Evolutionary conservation across 306 rosid species (phyloP), one percentile per base, ranked within the genome.

Genomic region (Cucurbita pepo): DNA sequence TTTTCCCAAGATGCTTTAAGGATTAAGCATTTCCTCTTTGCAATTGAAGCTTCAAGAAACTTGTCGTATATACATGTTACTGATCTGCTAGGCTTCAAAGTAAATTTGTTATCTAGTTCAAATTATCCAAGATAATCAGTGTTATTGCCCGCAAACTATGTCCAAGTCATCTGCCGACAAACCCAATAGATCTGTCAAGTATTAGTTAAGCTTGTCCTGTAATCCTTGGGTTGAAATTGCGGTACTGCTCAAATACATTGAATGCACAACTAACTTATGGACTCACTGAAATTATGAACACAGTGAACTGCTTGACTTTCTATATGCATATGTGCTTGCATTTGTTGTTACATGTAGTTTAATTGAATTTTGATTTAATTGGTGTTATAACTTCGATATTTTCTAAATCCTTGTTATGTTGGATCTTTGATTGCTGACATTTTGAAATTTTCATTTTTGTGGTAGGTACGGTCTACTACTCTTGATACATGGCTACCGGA

Each of bases 401-500:
- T 22, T 45, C 54, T 22, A 47, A 25, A 12, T 13, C 22, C n/a
- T 69, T 41, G 8, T 44, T 12, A 21, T 66, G 40, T 19, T 74
- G 11, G 6, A n/a, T 25, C 37, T 54, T 8, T 3, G 30, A 19
- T 73, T 38, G 10, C 8, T 5, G 41, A 70, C 80, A 10, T 14
- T 69, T 57, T 0, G 14, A 75, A 60, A 45, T 75, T 84, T 76
- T 73, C 76, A 44, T 73, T 69, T 82, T 80, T 80, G 75, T n/a
- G 15, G 69, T 71, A 93, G 98, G 96, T 90, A 69, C 85, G 96
- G 64, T 93, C 98, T 21, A 87, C 96, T 45, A 88, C 96, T 79
- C 85, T 93, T 89, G 98, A 93, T 83, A 90, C 96, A 63, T 93
- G 98, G 98, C 82, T 93, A 71, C 91, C 98, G n/a, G 90, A 93